Evolutionary conservation across 176 grass and related monocot genomes (phyloP), one percentile per base, ranked within the genome.

Genomic region (Cymbopogon citratus): DNA sequence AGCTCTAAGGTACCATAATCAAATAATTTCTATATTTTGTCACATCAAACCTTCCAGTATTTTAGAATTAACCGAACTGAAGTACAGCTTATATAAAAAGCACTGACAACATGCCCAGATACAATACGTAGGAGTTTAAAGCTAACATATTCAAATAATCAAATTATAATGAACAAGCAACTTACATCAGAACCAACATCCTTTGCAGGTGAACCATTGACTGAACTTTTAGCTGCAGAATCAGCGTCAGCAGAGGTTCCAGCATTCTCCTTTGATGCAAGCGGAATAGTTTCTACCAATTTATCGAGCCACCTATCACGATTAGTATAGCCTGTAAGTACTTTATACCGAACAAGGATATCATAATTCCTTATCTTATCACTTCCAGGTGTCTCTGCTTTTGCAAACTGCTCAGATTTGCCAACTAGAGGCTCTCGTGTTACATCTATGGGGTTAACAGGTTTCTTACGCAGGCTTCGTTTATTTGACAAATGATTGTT

Each of bases 231-330:
- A 36, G 31, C 24, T 15, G 63, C 56, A 76, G 29, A 41, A 43
- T 35, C 74, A 52, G 66, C 41, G 44, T 71, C 72, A 69, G 80
- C 83, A 44, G 85, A 88, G 75, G 74, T 59, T 57, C 80, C 56
- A 62, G 63, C 76, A 85, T 61, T 78, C 76, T 91, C 95, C 66
- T 81, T 98, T 62, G 85, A 87, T 73, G 73, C 71, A 6, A 85
- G 64, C 77, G 84, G 84, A 74, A 93, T 80, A 73, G 80, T 87
- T 44, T 93, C 92, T 70, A 99, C 45, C 81, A 99, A 84, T 79
- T 95, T 99, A 85, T 93, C 96, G 56, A 95, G 85, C 89, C 92
- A 93, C 83, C 48, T 95, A 87, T 99, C 96, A 63, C 96, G 92
- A 85, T 73, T 61, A 9, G 77, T 31, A 25, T 90, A 51, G 40